Percentiles rank a stretch among this genome's conserved stretches.
phyloP scores from a whole-genome alignment of 2,329 filamentous ascomycete species.

The Penicillium sp. region DNA sequence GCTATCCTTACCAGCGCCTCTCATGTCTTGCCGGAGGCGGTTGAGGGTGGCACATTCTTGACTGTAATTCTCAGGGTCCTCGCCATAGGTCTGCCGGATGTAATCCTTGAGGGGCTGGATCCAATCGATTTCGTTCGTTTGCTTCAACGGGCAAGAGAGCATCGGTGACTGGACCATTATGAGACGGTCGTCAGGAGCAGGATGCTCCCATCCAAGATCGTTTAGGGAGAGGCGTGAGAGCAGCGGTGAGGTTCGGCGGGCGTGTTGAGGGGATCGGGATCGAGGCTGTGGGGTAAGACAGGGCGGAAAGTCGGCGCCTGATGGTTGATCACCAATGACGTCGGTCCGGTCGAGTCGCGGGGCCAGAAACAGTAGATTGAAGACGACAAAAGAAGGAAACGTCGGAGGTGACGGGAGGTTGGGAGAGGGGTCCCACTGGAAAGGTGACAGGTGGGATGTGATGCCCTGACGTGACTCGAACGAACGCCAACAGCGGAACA shows the following conservation, averaged over 20 bases:
- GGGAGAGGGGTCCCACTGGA: slow-evolving; percentile 7
- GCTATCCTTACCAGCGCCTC: slow-evolving; percentile 94
- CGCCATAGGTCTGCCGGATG: slow-evolving; percentile 89
- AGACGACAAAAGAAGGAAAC: not conserved
- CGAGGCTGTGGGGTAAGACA: slow-evolving; percentile 25
- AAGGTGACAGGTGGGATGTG: slow-evolving; percentile 24
- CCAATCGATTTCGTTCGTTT: slow-evolving; percentile 99
- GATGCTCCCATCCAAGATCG: slow-evolving; percentile 34
- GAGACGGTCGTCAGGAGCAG: slow-evolving; percentile 33
- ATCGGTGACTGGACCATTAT: slow-evolving; percentile 84
- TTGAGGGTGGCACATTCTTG: slow-evolving; percentile 96
- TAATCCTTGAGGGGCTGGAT: slow-evolving; percentile 85
- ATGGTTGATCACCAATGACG: slow-evolving; percentile 20
- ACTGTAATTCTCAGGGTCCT: slow-evolving; percentile 92
- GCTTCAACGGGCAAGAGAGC: slow-evolving; percentile 88
- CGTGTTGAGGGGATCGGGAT: slow-evolving; percentile 20
- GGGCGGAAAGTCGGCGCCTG: slow-evolving; percentile 20
- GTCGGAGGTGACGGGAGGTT: slow-evolving; percentile 1
- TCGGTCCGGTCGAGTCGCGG: slow-evolving; percentile 1
- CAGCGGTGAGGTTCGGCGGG: slow-evolving; percentile 9
- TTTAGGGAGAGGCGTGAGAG: slow-evolving; percentile 4
- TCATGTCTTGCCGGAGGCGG: slow-evolving; percentile 94
- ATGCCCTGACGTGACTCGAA: slow-evolving; percentile 12
- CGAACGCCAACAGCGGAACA: slow-evolving; percentile 8
- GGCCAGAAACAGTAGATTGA: not conserved